Conservation (phyloP, 768 basidiomycete species). For the Pisolithus sp. region DNA sequence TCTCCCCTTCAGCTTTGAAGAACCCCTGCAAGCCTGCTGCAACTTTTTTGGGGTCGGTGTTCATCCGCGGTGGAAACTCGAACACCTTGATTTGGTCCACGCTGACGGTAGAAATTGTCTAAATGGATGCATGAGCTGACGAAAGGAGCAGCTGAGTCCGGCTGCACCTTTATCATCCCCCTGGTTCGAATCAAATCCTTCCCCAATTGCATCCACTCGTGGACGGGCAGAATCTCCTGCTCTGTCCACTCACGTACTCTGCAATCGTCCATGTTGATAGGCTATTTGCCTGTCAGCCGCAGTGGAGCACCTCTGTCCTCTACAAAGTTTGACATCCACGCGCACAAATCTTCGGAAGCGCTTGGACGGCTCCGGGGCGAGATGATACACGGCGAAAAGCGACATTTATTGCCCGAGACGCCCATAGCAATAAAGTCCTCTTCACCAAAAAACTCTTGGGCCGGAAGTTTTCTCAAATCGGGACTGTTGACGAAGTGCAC, state of each 20-base stretch:
- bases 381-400: slow-evolving; percentile 12
- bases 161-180: slow-evolving; percentile 21
- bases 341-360: slow-evolving; percentile 30
- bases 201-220: slow-evolving; percentile 34
- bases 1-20: slow-evolving; percentile 19
- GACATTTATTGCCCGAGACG: slow-evolving; percentile 7
- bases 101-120: slow-evolving; percentile 15
- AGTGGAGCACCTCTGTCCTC: slow-evolving; percentile 15
- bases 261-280: slow-evolving; percentile 27
- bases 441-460: slow-evolving; percentile 17
- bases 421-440: slow-evolving; percentile 19
- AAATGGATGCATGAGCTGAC: background rate
- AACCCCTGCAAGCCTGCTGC: slow-evolving; percentile 17
- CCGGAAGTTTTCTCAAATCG: slow-evolving; percentile 11
- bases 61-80: slow-evolving; percentile 5
- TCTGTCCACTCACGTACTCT: slow-evolving; percentile 36
- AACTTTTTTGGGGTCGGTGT: slow-evolving; percentile 11
- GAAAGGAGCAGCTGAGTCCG: background rate
- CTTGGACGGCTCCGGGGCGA: slow-evolving; percentile 17
- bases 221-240: slow-evolving; percentile 30
- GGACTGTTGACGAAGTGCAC: slow-evolving; percentile 19
- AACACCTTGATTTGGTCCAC: slow-evolving; percentile 10
- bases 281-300: slow-evolving; percentile 13
- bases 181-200: slow-evolving; percentile 21
- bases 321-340: slow-evolving; percentile 25